Evolutionary conservation across 225 moss, liverwort and hornwort species (phyloP), one percentile per base, ranked within the genome.

Genomic region (Rhytidiadelphus loreus): DNA sequence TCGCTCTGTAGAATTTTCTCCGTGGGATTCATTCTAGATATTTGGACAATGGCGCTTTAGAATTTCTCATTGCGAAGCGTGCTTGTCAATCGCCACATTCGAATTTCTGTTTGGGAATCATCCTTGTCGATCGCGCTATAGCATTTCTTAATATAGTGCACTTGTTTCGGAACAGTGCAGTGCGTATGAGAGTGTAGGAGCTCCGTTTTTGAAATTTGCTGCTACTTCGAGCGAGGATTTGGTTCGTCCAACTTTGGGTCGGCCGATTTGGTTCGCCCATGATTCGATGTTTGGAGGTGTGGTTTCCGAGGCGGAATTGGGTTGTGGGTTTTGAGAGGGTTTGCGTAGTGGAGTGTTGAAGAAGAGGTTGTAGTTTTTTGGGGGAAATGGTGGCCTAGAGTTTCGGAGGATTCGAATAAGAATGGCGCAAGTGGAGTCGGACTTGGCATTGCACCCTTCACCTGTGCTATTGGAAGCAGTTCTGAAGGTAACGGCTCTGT

Each of bases 381-480:
- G 1, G 44, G 60, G 81, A 63, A 41, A 92, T 93, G 93, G 32
- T 84, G 57, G 93, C 44, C 17, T 91, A 87, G 83, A 73, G 66
- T 58, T 77, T 58, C 39, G 48, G 41, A 81, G 61, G 65, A 48
- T 30, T 60, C 41, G 87, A 81, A 59, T 86, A 76, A 87, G 28
- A 58, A 92, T 93, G 93, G 91, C 90, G 86, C 87, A 84, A 80
- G 89, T 87, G 90, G 87, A 88, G 82, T 43, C 79, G 76, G 84
- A 89, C 29, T 76, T 92, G 88, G 82, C 88, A 18, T 65, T 93
- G 88, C 93, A 94, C 77, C 94, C 94, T 57, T 92, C 94, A 59
- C 94, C 94, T n/a, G 89, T 94, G 74, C 93, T 94, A 8, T 64
- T 92, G 77, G 91, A 94, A 80, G 94, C 94, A 6, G 93, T 94